Evolutionary conservation across 2,329 filamentous ascomycete species (phyloP), one percentile per base, ranked within the genome.

Genomic region (Coniochaeta sp.): DNA sequence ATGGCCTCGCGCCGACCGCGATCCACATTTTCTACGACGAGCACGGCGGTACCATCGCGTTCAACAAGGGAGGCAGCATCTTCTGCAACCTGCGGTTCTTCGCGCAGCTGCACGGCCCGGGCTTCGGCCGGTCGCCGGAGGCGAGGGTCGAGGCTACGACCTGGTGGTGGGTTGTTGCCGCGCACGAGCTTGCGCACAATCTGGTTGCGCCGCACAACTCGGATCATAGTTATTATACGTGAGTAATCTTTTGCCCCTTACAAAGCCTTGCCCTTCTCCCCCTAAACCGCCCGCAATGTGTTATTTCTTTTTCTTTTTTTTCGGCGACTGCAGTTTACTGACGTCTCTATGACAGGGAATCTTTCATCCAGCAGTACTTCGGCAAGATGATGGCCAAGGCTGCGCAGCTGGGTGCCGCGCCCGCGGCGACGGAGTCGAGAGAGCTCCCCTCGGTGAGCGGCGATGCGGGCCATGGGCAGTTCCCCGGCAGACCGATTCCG

Each of bases 11-110:
- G 1, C 79, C 83, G 0, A 79, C 82, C 34, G 86, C 86, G 3
- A 73, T 98, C 60, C 93, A 96, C 71, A 89, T 98, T 57, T 98
- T 93, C 76, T 91, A 92, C 67, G 93, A 97, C 67, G 84, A 88
- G 44, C 74, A 77, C 3, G 90, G 91, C 4, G 85, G 84, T 60
- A 93, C 91, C 0, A 96, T 99, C 63, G 95, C 93, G 0, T 99
- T 99, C 80, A 99, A 99, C 71, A 83, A 84, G 9, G 85, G 82
- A 42, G 93, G 93, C 40, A 91, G 89, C 67, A 84, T 99, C 32
- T 99, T 98, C 77, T 97, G 92, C 79, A 99, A 99, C 70, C 82
- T 96, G 64, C 82, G 90, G 19, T 96, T 91, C 78, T 98, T 93
- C 72, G 75, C 89, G 62, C 87, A 93, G 68, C 75, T 97, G 34